Evolutionary conservation across 2,329 filamentous ascomycete genomes (phyloP), one percentile per base, ranked within the genome.

Genomic region (Colletotrichum lini): DNA sequence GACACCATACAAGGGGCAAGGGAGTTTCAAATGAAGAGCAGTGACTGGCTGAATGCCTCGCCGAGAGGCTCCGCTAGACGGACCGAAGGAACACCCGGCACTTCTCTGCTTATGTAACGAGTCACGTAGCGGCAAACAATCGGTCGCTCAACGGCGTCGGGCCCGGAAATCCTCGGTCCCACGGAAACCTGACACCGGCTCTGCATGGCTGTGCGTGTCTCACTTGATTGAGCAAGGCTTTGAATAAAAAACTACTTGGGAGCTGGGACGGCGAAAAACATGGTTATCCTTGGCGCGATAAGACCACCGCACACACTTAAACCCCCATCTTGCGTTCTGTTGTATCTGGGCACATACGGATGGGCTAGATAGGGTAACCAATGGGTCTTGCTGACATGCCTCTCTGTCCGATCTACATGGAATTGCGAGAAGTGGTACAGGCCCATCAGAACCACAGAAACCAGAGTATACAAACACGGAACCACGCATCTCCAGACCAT

Each of bases 401-500:
- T 61, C 15, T 52, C 8, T 38, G 35, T 52, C 30, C 18, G 26
- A 49, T 54, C 67, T 69, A 57, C 63, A 67, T 70, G 16, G 49
- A 26, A 21, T 50, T 42, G 44, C 52, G 15, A 42, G 18, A 40
- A 57, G 59, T n/a, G 44, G 40, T 12, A 56, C 21, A 35, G 21
- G 57, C 35, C 23, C 26, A 9, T 16, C 12, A 57, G 38, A 42
- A 42, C 54, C 54, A 23, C 54, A 59, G 26, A 35, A n/a, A 30
- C 21, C 10, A 47, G 38, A 35, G 49, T 23, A 35, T 23, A 63
- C 38, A 38, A 30, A 49, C 12, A 44, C 49, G 35, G 21, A 44
- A 63, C 45, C 59, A 52, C 59, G 40, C 35, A 71, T 52, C 68
- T 71, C 64, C 68, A 71, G 68, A 62, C 68, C 64, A 71, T 58